phyloP scores from a whole-genome alignment of 495 filamentous ascomycete genomes.

The Penicillium parvum region DNA sequence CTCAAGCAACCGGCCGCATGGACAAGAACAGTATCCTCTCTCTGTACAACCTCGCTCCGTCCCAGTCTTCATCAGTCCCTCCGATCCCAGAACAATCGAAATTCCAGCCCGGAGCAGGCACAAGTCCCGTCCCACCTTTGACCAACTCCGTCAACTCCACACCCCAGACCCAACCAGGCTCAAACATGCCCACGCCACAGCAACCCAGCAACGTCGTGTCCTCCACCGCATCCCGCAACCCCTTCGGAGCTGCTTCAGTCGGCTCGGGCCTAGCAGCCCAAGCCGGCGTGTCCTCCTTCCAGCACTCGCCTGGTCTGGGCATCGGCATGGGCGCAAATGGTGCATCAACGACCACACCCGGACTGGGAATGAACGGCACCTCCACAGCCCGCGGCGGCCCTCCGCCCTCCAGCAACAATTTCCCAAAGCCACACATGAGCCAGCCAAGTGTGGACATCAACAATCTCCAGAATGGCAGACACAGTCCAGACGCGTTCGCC shows the following conservation, averaged over 20 bases:
- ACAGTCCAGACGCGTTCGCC: constrained; percentile 97
- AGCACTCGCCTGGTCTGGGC: constrained; percentile 15
- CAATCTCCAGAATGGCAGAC: constrained; percentile 68
- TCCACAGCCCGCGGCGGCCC: constrained; percentile 10
- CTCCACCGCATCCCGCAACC: constrained; percentile 34
- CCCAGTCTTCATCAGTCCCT: constrained; percentile 41
- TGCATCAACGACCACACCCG: constrained; percentile 5
- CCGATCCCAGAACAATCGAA: constrained; percentile 33
- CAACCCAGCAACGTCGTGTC: constrained; percentile 30
- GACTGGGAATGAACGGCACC: constrained; percentile 14
- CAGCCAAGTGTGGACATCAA: constrained; percentile 87
- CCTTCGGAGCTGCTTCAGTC: constrained; percentile 19
- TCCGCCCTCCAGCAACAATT: constrained; percentile 8
- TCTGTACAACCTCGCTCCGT: constrained; percentile 76
- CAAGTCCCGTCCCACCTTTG: constrained; percentile 20
- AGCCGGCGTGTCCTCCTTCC: constrained; percentile 17
- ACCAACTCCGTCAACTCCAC: constrained; percentile 21
- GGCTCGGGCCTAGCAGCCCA: constrained; percentile 25
- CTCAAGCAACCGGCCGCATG: constrained; percentile 46
- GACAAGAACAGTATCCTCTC: constrained; percentile 87
- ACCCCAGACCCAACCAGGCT: constrained; percentile 20
- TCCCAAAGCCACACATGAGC: constrained; percentile 60
- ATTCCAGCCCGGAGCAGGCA: constrained; percentile 14
- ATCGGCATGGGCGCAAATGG: constrained; percentile 19
- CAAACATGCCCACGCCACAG: constrained; percentile 29